Conservation (phyloP, 2,329 filamentous ascomycete genomes). For the Eurotiales sp. region DNA sequence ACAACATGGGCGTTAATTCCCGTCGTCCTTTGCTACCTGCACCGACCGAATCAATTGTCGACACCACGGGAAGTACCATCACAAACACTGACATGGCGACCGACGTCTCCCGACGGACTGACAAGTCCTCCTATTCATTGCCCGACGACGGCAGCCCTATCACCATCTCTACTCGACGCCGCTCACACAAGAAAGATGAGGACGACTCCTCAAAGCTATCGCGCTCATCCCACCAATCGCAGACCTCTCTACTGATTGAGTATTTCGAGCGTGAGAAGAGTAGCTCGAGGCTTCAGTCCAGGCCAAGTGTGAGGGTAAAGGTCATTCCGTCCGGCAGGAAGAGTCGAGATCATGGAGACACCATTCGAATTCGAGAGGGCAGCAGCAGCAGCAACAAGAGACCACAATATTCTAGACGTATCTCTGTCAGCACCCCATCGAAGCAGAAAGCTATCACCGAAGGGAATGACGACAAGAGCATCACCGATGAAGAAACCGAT, state of each 20-base stretch:
- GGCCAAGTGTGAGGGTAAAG: constrained; percentile 76
- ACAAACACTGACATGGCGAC: constrained; percentile 47
- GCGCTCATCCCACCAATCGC: constrained; percentile 59
- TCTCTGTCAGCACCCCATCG: constrained; percentile 54
- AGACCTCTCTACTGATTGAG: constrained; percentile 89
- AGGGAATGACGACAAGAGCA: constrained; percentile 60
- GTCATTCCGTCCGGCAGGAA: constrained; percentile 72
- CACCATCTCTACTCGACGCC: constrained; percentile 70
- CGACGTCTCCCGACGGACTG: constrained; percentile 48
- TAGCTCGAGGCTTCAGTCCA: constrained; percentile 54
- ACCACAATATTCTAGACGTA: constrained; percentile 57
- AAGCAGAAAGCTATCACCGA: constrained; percentile 33
- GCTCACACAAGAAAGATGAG: constrained; percentile 48
- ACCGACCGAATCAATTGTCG: constrained; percentile 48
- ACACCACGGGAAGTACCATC: constrained; percentile 43
- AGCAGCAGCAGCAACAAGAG: constrained; percentile 51
- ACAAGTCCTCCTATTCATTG: constrained; percentile 49
- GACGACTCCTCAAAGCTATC: constrained; percentile 52
- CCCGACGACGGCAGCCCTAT: constrained; percentile 67
- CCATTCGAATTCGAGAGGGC: constrained; percentile 82
- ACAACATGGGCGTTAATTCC: constrained; percentile 46
- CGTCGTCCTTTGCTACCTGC: constrained; percentile 48
- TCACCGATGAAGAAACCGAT: constrained; percentile 70
- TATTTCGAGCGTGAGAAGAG: constrained; percentile 80
- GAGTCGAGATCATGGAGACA: constrained; percentile 59